Percentiles rank a stretch among this genome's conserved stretches.
phyloP scores from a whole-genome alignment of 371 early-diverging fungal genomes.

The Apophysomyces sp. region DNA sequence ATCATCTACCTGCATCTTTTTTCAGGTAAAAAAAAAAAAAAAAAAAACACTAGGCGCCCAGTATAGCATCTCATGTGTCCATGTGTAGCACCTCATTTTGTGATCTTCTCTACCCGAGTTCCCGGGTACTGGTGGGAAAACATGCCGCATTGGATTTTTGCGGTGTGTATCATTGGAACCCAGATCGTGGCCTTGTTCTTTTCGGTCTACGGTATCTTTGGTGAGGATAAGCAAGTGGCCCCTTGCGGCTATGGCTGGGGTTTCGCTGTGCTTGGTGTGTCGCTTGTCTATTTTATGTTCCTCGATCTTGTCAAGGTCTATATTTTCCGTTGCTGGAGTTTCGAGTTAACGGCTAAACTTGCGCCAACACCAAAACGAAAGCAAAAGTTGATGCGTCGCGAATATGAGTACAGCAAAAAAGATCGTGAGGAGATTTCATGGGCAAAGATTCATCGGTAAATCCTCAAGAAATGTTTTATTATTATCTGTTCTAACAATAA shows the following conservation, averaged over 20 bases:
- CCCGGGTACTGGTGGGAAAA: conserved; percentile 84
- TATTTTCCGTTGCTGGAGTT: conserved; percentile 73
- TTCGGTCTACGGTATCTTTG: conserved; percentile 75
- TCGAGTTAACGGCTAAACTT: conserved; percentile 60
- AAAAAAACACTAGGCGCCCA: neutral
- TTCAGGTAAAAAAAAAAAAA: conserved; percentile 49
- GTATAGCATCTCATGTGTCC: neutral
- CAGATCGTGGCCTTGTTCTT: conserved; percentile 89
- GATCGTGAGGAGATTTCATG: conserved; percentile 27
- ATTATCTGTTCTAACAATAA: neutral
- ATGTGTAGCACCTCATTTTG: conserved; percentile 77
- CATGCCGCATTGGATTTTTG: conserved; percentile 70
- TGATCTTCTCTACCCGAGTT: conserved; percentile 89
- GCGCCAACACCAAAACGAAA: conserved; percentile 66
- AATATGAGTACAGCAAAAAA: conserved; percentile 37
- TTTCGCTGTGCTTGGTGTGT: conserved; percentile 61
- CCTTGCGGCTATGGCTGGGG: conserved; percentile 62
- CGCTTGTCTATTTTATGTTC: conserved; percentile 71
- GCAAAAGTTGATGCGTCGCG: conserved; percentile 47
- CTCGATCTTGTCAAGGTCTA: conserved; percentile 87
- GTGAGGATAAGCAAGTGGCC: conserved; percentile 41
- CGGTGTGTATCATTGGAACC: conserved; percentile 78
- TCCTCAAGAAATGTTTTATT: neutral
- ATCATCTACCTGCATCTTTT: conserved; percentile 93
- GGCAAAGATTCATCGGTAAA: conserved; percentile 25